Conservation (phyloP, 306 rosid genomes). For the Prunus davidiana region DNA sequence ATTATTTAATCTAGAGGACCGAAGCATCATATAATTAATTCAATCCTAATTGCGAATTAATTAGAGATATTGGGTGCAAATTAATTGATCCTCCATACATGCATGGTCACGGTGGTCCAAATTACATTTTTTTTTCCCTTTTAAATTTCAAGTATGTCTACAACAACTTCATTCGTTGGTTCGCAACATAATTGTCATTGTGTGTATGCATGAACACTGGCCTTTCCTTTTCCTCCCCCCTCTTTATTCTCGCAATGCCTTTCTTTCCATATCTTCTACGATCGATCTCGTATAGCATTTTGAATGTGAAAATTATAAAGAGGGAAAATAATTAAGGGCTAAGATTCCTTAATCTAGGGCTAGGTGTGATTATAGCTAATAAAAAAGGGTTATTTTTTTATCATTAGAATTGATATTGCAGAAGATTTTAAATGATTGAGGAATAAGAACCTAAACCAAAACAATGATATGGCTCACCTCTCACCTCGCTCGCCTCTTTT, state of each 20-base stretch:
- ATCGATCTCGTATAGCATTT: neutral
- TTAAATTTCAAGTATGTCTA: too few relatives aligned
- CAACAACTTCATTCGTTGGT: neutral
- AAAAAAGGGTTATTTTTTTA: slow-evolving; percentile 17
- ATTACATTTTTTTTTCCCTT: too few relatives aligned
- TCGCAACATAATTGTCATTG: neutral
- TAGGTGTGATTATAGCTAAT: neutral
- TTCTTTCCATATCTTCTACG: neutral
- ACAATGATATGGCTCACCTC: slow-evolving; percentile 15
- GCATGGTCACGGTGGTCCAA: too few relatives aligned
- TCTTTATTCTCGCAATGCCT: slow-evolving; percentile 13
- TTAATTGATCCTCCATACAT: too few relatives aligned
- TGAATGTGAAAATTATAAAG: neutral
- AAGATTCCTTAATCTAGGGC: neutral
- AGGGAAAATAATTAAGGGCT: neutral
- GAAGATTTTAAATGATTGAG: slow-evolving; percentile 38
- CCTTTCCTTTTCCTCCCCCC: neutral
- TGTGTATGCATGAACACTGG: neutral
- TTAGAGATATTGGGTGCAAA: too few relatives aligned
- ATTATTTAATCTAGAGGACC: neutral
- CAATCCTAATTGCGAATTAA: too few relatives aligned
- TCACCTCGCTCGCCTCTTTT: neutral
- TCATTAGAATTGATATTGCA: slow-evolving; percentile 3
- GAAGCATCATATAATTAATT: too few relatives aligned
- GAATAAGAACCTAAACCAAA: slow-evolving; percentile 41